Percentiles rank a stretch among this genome's conserved stretches.
These are phyloP conservation scores for Torrubiellomyces zombiae DNA, from an alignment of 2,329 filamentous ascomycete genomes.

Conservation along the genomic window DNA sequence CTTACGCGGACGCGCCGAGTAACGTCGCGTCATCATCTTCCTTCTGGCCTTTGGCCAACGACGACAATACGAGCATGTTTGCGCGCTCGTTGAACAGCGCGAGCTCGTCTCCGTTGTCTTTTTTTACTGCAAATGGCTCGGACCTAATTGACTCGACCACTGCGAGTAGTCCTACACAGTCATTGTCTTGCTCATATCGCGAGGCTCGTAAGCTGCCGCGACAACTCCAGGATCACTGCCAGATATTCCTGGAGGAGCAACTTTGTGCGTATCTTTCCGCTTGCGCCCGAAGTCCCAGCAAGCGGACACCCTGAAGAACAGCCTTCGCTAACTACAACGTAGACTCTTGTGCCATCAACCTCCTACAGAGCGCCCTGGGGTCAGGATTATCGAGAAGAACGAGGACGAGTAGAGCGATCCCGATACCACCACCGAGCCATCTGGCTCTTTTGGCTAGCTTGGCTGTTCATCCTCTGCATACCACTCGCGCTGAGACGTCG, in stretches of 20 bases:
- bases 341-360: slow-evolving; percentile 34
- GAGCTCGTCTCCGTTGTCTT: slow-evolving; percentile 17
- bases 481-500: slow-evolving; percentile 48
- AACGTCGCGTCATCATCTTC: no score
- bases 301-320: no score
- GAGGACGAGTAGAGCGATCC: slow-evolving; percentile 24
- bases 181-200: slow-evolving; percentile 26
- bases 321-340: neutral
- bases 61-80: slow-evolving; percentile 3
- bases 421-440: slow-evolving; percentile 53
- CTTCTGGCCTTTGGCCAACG: no score
- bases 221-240: slow-evolving; percentile 48
- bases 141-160: slow-evolving; percentile 15
- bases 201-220: slow-evolving; percentile 39
- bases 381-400: slow-evolving; percentile 25
- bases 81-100: slow-evolving; percentile 7
- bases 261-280: slow-evolving; percentile 33
- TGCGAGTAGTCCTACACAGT: slow-evolving; percentile 18
- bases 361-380: slow-evolving; percentile 47
- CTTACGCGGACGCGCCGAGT: no score
- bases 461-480: slow-evolving; percentile 65
- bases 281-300: no score
- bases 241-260: slow-evolving; percentile 60
- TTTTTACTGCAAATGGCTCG: slow-evolving; percentile 17
- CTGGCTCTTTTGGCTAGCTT: slow-evolving; percentile 66